Evolutionary conservation across 1,139 yeast species (phyloP).

Genomic region (Taiozyma sp.): DNA sequence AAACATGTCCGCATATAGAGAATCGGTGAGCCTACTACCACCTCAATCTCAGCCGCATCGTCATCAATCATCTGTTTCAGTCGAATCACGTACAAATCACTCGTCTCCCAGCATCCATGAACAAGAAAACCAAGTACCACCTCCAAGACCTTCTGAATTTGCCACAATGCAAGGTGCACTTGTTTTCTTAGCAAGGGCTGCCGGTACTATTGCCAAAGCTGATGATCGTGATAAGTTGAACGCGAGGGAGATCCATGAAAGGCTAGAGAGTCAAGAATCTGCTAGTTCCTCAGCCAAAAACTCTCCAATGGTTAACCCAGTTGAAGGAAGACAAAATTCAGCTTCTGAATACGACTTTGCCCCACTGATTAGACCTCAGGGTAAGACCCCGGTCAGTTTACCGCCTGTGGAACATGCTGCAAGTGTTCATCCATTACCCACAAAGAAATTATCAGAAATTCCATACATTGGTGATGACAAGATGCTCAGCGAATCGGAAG

Average conservation of each 20-base stretch:
- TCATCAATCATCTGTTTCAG: neutral
- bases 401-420: slow-evolving; percentile 46
- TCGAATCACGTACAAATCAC: neutral
- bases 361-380: slow-evolving; percentile 20
- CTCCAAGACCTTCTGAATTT: slow-evolving; percentile 24
- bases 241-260: slow-evolving; percentile 52
- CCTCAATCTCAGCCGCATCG: neutral
- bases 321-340: slow-evolving; percentile 3
- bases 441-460: slow-evolving; percentile 47
- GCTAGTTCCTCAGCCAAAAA: slow-evolving; percentile 1
- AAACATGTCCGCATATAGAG: neutral
- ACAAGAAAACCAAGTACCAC: slow-evolving; percentile 7
- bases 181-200: slow-evolving; percentile 68
- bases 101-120: neutral
- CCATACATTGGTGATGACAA: slow-evolving; percentile 55
- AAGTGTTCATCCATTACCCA: slow-evolving; percentile 48
- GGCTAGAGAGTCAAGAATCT: slow-evolving; percentile 18
- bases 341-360: slow-evolving; percentile 8
- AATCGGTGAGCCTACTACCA: neutral
- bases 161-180: slow-evolving; percentile 59
- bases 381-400: slow-evolving; percentile 24
- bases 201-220: slow-evolving; percentile 62
- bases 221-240: slow-evolving; percentile 64
- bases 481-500: slow-evolving; percentile 64
- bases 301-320: slow-evolving; percentile 3